Evolutionary conservation across 2,329 filamentous ascomycete species (phyloP), one percentile per base, ranked within the genome.

Genomic region (Trichoderma citrinoviride): DNA sequence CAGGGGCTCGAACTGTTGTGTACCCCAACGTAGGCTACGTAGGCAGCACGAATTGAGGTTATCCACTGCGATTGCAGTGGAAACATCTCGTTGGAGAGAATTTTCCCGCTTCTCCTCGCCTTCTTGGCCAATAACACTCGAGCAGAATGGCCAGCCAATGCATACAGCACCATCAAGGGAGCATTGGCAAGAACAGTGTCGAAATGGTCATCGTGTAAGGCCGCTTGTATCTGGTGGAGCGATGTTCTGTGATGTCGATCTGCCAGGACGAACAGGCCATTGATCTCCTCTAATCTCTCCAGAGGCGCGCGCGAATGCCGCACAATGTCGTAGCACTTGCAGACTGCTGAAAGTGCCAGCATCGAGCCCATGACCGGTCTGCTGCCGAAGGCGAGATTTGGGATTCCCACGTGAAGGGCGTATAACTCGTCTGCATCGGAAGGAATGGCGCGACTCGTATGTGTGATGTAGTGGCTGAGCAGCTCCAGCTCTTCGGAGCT

Each of bases 61-160:
- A 61, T 61, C 58, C 58, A 61, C 47, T 61, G 58, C 19, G 58
- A 61, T 15, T 61, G 58, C 37, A 61, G 33, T 29, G 58, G 58
- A 17, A 53, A 29, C 47, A 61, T 53, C 23, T 61, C 47, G 37
- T 27, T 52, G 4, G 58, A 61, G 14, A 61, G 3, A 17, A 14
- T 44, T 33, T 23, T 43, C 1, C 58, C 58, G 15, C 23, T 15
- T 52, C 47, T 23, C 37, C 1, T 43, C 3, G 58, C 58, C 14
- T 53, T 61, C 47, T 61, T 52, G 5, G 58, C 49, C 23, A 61
- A 52, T 23, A 52, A n/a, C 7, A 61, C 47, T 7, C 58, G 58
- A n/a, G 53, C 47, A 5, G 37, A 44, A 25, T 61, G 58, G 5
- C 37, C 47, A n/a, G 58, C 52, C 40, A 61, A 53, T 14, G 58